Evolutionary conservation across 768 basidiomycete species (phyloP), one percentile per base, ranked within the genome.

Genomic region (Lentinula lateritia): DNA sequence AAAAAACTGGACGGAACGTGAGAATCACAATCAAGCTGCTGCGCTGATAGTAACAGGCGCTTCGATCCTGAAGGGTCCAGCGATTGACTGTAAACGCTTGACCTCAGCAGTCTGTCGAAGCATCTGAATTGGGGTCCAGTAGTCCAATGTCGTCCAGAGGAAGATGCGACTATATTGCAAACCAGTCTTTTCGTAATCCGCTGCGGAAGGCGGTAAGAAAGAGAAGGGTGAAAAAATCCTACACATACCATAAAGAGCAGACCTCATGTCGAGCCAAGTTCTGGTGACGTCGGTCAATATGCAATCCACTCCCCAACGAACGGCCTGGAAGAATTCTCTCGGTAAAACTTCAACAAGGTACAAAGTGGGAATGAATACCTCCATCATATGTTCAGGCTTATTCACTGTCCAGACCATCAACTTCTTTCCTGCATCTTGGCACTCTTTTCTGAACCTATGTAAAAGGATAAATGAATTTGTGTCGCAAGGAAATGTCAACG

Each of bases 391-490:
- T 58, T 85, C 85, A 9, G 86, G 86, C 50, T 88, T 82, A 69
- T 99, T 99, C 32, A 98, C 96, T 0, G 97, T 99, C 97, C 95
- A 98, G 3, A 94, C 93, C 83, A 95, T 89, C 60, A 98, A 66
- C 66, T 81, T 81, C 81, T 97, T 97, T 18, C 89, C 89, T 0
- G 85, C 85, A 15, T 70, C 77, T 70, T 87, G 86, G 76, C 93
- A 95, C 66, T 95, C 90, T 50, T 78, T 74, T 60, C 88, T 78
- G 78, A 99, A 98, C 77, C 95, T 83, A n/a, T n/a, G n/a, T n/a
- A 23, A 53, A 59, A 56, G 35, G 50, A 61, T 38, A 60, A 18
- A 54, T 46, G 54, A 23, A 3, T 20, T 38, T 46, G 58, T 64
- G 32, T 52, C 28, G 45, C 13, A 61, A 52, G 35, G 50, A 58